Percentiles rank a stretch among this genome's conserved stretches.
These are phyloP conservation scores for Linum lewisii DNA, from an alignment of 345 rosid species.

Conservation along the genomic window DNA sequence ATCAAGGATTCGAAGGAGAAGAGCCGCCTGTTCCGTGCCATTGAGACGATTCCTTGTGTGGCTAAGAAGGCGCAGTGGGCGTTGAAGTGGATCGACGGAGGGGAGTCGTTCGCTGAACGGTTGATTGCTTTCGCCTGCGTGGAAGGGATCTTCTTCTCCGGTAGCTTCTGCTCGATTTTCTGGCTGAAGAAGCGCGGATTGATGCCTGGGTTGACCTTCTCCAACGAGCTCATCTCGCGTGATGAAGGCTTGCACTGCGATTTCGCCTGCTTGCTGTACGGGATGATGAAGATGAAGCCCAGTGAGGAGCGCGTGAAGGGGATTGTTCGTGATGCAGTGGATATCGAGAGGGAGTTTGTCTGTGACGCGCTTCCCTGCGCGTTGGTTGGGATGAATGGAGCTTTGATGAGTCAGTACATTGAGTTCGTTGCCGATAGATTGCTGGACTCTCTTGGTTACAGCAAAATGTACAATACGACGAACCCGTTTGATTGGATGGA, in stretches of 20 bases:
- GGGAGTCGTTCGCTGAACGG: constrained; percentile 69
- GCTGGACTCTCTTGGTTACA: constrained; percentile 55
- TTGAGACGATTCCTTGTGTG: constrained; percentile 73
- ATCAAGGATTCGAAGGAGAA: constrained; percentile 63
- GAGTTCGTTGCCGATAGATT: constrained; percentile 82
- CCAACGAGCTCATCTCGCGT: constrained; percentile 85
- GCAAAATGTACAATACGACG: constrained; percentile 45
- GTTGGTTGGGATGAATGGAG: constrained; percentile 77
- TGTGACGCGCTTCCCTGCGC: constrained; percentile 90
- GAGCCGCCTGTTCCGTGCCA: constrained; percentile 51
- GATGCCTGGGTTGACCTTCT: constrained; percentile 90
- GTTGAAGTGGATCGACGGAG: constrained; percentile 68
- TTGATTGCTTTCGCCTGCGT: constrained; percentile 83
- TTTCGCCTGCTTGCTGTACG: constrained; percentile 74
- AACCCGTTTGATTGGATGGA: constrained; percentile 98
- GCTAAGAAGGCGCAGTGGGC: constrained; percentile 76
- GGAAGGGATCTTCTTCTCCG: constrained; percentile 94
- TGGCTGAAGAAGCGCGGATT: constrained; percentile 89
- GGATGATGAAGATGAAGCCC: constrained; percentile 37
- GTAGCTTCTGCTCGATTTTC: constrained; percentile 81
- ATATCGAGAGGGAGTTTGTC: constrained; percentile 85
- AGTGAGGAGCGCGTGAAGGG: constrained; percentile 65
- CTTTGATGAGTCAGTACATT: constrained; percentile 72
- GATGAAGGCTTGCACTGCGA: constrained; percentile 95
- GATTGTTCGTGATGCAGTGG: constrained; percentile 71